Evolutionary conservation across 83 land plant genomes (phyloP).

Genomic region (Larix sibirica): DNA sequence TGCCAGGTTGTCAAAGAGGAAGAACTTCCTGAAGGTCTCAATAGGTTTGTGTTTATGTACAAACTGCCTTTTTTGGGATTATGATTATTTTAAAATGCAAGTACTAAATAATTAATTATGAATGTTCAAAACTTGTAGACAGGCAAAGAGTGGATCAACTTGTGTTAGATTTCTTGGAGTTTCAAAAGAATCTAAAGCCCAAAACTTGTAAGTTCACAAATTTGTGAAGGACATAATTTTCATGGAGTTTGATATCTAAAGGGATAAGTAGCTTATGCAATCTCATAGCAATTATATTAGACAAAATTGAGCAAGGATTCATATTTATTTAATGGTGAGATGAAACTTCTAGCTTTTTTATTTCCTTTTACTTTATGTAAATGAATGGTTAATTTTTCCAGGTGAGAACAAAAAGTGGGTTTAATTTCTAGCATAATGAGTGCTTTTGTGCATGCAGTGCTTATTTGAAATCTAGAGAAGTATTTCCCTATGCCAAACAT

Average conservation of each 20-base stretch:
- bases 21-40: constrained; percentile 12
- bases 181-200: background rate
- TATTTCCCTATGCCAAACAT: constrained; percentile 14
- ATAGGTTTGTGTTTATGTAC: background rate
- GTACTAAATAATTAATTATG: background rate
- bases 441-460: constrained; percentile 13
- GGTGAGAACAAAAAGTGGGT: background rate
- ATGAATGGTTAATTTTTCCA: background rate
- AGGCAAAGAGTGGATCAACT: background rate
- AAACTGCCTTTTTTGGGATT: background rate
- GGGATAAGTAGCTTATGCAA: background rate
- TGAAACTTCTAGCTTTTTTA: background rate
- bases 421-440: background rate
- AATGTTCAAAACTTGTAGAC: constrained; percentile 6
- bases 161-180: constrained; percentile 10
- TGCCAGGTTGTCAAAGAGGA: constrained; percentile 16
- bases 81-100: background rate
- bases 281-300: background rate
- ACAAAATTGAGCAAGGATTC: background rate
- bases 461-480: constrained; percentile 16
- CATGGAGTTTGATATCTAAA: background rate
- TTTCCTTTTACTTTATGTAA: background rate
- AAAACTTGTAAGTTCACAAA: constrained; percentile 2
- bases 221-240: background rate
- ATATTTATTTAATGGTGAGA: background rate